Evolutionary conservation across 163 green algal genomes (phyloP), one percentile per base, ranked within the genome.

Genomic region (Prototheca stagnorum): DNA sequence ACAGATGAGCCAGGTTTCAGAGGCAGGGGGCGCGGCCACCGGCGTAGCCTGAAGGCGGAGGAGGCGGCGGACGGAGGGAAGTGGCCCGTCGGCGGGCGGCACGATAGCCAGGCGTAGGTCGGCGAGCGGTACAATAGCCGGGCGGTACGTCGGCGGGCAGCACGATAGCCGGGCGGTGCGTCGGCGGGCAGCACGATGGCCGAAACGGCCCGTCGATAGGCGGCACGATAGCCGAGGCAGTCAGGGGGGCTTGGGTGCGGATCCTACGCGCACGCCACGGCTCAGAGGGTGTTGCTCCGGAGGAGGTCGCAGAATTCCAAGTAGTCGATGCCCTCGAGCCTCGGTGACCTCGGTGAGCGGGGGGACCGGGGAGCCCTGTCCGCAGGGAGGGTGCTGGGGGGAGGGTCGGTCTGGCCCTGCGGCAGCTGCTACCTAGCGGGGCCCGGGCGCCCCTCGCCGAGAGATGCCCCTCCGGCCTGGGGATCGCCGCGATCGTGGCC

Each of bases 251-350:
- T n/a, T n/a, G n/a, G n/a, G n/a, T n/a, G n/a, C n/a, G n/a, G n/a
- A n/a, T 39, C 33, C 33, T 50, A 49, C 14, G 21, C 35, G 16
- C 43, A 20, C 20, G 14, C 20, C 40, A 17, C n/a, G 23, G 17
- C 23, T 70, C 51, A 70, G 26, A 70, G 35, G n/a, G 44, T 64
- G 31, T 42, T 55, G 51, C 49, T 51, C 23, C 62, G 37, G 51
- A 70, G 55, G 22, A 70, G 51, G 45, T 70, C 62, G 36, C 62
- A 70, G 23, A 70, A 70, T 26, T 65, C 55, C 21, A 67, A 70
- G 15, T 70, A 70, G 46, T 70, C 62, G 47, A 72, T 53, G 26
- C 63, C 63, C 47, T 72, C 49, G 25, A 72, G 64, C 39, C 68
- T 72, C 17, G 16, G 35, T 2, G 35, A 25, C 45, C 51, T 67